Evolutionary conservation across 2,329 filamentous ascomycete species (phyloP), one percentile per base, ranked within the genome.

Genomic region (Talaromyces marneffei): DNA sequence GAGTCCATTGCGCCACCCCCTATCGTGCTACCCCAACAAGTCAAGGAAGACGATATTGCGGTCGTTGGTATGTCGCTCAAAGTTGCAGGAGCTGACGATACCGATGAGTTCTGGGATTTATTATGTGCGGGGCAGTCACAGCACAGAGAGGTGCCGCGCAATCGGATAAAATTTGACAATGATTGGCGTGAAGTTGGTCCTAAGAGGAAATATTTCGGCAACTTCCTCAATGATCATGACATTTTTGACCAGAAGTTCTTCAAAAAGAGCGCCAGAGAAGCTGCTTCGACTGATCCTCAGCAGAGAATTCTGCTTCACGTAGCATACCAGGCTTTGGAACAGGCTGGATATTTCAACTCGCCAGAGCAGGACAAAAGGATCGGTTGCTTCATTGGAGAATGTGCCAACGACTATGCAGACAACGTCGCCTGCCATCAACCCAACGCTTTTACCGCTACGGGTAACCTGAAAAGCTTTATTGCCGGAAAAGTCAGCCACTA

Each of bases 401-500:
- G 70, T 56, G 59, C 52, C 18, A 53, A 53, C 3, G 71, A 74
- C 50, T 74, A 72, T 53, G 57, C 44, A 4, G 61, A 65, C 40
- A 71, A 74, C 39, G 52, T 67, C 6, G 58, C 65, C n/a, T 44
- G 37, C n/a, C 58, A 61, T 16, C 66, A 70, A 35, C 52, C 60
- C 3, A 63, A 68, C 7, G 54, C 56, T 1, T 68, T 69, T 55
- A 46, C 57, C 12, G 60, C 63, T 1, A 72, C 71, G 1, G 72
- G 74, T n/a, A 74, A 68, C 40, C 69, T 72, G 2, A 64, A 70
- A 16, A 72, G 71, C 29, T 77, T 79, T 10, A 62, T 78, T 3
- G 72, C 77, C 1, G 78, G 78, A 27, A 71, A 75, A 2, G 62
- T 77, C 4, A 75, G 73, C 3, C 75, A 77, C 65, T 77, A 76